Conservation (phyloP, 2,329 filamentous ascomycete genomes). For the Colletotrichum chrysophilum region DNA sequence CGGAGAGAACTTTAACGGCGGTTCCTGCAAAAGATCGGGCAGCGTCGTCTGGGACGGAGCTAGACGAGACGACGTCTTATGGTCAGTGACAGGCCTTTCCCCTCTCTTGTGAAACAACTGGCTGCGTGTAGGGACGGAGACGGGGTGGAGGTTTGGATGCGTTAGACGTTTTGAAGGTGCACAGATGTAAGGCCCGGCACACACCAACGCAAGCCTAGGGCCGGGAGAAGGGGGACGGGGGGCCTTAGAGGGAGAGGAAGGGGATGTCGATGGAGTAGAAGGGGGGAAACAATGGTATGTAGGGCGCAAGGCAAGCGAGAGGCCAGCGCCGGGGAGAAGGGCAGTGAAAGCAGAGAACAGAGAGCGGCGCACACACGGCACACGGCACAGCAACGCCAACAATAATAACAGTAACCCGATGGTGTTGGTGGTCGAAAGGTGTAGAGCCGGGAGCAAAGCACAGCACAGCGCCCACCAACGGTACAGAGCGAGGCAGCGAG, state of each 20-base stretch:
- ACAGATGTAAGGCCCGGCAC: conserved; percentile 18
- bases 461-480: not conserved
- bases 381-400: not conserved
- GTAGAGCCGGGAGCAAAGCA: not conserved
- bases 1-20: conserved; percentile 55
- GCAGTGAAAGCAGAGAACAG: not conserved
- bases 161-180: conserved; percentile 23
- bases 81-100: conserved; percentile 24
- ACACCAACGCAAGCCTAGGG: conserved; percentile 5
- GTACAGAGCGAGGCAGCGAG: not conserved
- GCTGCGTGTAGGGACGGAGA: conserved; percentile 26
- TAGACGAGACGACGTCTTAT: conserved; percentile 32
- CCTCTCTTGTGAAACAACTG: conserved; percentile 35
- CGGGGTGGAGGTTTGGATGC: conserved; percentile 19
- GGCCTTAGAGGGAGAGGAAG: not conserved
- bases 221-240: not conserved
- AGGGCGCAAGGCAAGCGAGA: not conserved
- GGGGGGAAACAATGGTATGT: not conserved
- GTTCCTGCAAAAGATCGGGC: conserved; percentile 60
- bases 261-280: not conserved
- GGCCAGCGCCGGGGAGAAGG: not conserved
- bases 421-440: not conserved
- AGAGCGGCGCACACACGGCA: not conserved
- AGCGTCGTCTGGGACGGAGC: conserved; percentile 65
- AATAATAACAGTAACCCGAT: not conserved